Evolutionary conservation across 2,329 filamentous ascomycete species (phyloP).

Genomic region (Periglandula ipomoeae): DNA sequence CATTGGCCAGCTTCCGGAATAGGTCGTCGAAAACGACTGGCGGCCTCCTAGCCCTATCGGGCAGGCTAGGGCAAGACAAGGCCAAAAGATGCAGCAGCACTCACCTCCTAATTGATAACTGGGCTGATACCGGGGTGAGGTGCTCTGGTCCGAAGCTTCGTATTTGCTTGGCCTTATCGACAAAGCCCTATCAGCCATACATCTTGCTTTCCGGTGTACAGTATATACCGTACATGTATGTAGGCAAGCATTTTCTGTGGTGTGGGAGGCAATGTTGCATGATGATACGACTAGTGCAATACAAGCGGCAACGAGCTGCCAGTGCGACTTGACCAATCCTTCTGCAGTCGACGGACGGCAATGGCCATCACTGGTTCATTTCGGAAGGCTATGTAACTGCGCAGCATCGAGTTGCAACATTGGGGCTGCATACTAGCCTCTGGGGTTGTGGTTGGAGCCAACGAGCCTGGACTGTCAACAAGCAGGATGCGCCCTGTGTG

Average conservation of each 20-base stretch:
- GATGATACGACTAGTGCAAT: background rate
- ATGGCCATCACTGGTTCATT: background rate
- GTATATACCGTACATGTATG: background rate
- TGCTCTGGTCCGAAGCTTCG: too few species aligned
- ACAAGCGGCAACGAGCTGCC: background rate
- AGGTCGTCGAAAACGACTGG: background rate
- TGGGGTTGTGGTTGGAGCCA: background rate
- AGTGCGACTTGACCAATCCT: background rate
- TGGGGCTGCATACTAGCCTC: background rate
- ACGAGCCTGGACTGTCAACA: background rate
- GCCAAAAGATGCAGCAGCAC: too few species aligned
- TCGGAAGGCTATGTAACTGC: too few species aligned
- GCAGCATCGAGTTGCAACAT: too few species aligned
- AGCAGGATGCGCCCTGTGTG: background rate
- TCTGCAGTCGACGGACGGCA: background rate
- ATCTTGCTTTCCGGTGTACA: background rate
- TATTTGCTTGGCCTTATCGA: too few species aligned
- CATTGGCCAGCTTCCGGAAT: background rate
- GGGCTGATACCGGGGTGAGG: background rate
- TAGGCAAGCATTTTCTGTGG: background rate
- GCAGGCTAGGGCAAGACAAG: too few species aligned
- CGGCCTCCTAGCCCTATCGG: too few species aligned
- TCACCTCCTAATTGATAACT: background rate
- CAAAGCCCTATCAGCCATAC: background rate
- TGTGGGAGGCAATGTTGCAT: background rate